phyloP scores from a whole-genome alignment of 495 filamentous ascomycete species.

The Penicillium pulvis region DNA sequence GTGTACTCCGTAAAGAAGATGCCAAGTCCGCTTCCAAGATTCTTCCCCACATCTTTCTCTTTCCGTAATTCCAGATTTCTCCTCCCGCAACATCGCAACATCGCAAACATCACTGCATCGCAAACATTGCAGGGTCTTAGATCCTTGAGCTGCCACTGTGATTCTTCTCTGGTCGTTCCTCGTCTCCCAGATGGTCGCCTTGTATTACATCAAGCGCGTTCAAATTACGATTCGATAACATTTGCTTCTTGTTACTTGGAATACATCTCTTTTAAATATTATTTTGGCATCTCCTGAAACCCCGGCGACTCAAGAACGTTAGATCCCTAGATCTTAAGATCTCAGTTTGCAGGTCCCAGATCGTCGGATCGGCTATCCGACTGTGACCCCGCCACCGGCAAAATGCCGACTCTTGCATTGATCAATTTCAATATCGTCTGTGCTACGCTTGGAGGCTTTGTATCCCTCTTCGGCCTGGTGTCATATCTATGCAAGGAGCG shows the following conservation, averaged over 20 bases:
- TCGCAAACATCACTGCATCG: background rate
- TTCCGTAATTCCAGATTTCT: background rate
- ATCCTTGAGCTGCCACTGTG: slow-evolving; percentile 1
- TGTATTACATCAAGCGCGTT: slow-evolving; percentile 9
- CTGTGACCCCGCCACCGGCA: slow-evolving; percentile 1
- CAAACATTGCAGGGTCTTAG: background rate
- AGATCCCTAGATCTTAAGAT: background rate
- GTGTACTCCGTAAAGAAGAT: too few relatives aligned
- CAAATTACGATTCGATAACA: slow-evolving; percentile 51
- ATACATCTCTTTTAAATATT: background rate
- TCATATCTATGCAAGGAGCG: slow-evolving; percentile 88
- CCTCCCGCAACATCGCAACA: background rate
- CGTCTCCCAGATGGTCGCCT: slow-evolving; percentile 27
- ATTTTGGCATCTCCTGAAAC: too few relatives aligned
- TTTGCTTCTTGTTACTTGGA: slow-evolving; percentile 22
- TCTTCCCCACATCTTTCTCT: background rate
- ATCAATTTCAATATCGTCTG: slow-evolving; percentile 91
- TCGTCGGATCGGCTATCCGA: background rate
- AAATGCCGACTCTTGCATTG: slow-evolving; percentile 77
- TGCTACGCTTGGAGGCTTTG: slow-evolving; percentile 81
- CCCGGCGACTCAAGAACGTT: too few relatives aligned
- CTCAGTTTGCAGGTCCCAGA: background rate
- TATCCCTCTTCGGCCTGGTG: slow-evolving; percentile 84
- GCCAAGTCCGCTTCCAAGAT: background rate
- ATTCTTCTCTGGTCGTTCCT: background rate